Percentiles rank a stretch among this genome's conserved stretches.
Evolutionary conservation across 2,329 filamentous ascomycete species (phyloP).

Genomic region (Periconia macrospinosa): DNA sequence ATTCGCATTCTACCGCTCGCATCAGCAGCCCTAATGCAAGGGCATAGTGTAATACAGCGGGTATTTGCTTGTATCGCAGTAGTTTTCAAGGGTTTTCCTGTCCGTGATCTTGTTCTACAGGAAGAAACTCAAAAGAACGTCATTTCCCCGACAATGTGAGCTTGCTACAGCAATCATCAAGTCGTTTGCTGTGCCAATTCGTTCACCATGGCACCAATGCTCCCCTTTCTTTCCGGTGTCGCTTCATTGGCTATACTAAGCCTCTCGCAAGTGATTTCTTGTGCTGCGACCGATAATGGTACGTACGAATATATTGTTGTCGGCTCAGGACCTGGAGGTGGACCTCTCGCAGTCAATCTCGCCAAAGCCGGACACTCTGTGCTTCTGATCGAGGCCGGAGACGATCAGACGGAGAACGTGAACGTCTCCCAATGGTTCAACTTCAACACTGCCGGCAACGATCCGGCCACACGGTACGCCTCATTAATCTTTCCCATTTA

Average conservation of each 20-base stretch:
- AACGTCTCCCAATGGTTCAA: conserved; percentile 54
- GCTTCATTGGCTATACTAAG: conserved; percentile 9
- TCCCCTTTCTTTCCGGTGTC: conserved; percentile 7
- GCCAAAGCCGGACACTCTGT: conserved; percentile 56
- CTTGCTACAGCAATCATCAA: neutral
- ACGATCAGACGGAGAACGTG: conserved; percentile 55
- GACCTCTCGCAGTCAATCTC: conserved; percentile 19
- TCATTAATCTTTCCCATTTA: neutral
- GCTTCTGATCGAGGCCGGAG: conserved; percentile 61
- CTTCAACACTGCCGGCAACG: conserved; percentile 58
- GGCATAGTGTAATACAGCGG: conserved; percentile 9
- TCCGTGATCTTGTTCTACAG: neutral
- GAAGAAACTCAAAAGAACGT: neutral
- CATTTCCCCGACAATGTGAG: neutral
- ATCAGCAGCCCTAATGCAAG: conserved; percentile 14
- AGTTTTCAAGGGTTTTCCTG: neutral
- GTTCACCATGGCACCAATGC: conserved; percentile 16
- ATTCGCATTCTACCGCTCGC: conserved; percentile 2
- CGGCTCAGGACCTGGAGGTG: conserved; percentile 33
- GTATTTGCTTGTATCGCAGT: neutral
- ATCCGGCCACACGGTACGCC: conserved; percentile 39
- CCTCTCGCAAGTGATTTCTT: conserved; percentile 9
- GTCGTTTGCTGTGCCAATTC: conserved; percentile 4
- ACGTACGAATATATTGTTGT: conserved; percentile 64
- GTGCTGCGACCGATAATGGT: conserved; percentile 13